Evolutionary conservation across 2,329 filamentous ascomycete genomes (phyloP), one percentile per base, ranked within the genome.

Genomic region (Dothistroma septosporum): DNA sequence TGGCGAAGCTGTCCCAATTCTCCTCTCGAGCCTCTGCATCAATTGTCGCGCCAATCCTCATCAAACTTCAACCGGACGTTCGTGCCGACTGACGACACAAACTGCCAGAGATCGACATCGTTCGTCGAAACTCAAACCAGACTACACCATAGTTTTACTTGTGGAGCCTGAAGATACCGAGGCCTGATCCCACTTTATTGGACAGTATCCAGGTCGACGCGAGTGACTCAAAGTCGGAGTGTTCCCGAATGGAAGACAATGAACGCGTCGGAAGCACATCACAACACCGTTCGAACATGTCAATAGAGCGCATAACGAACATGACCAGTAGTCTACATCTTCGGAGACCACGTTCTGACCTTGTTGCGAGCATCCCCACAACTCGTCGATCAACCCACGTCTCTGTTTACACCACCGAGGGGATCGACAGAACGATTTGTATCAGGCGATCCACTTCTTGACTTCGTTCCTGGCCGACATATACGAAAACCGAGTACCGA

Each of bases 71-170:
- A 19, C 47, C 9, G 47, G 28, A 48, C 47, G n/a, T 24, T 7
- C 14, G 22, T 50, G 21, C 22, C 48, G 48, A 32, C 48, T 50
- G 37, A 44, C 37, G 37, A 44, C 37, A n/a, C 41, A 44, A 44
- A 52, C 48, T 31, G 48, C 48, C 12, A 28, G 24, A 28, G 31
- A 52, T 52, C 48, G n/a, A 16, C 48, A 6, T 48, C 49, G 47
- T 49, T 49, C 47, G 47, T 21, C 47, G 24, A 49, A 49, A 49
- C 47, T 24, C 47, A 24, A 49, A 49, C 47, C 47, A 49, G 24
- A 8, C 47, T 24, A 49, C 47, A 49, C 21, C 11, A 22, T 21
- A 16, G 12, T 31, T 49, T 24, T 24, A 6, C 2, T 14, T 2
- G 5, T 24, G 37, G 47, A 7, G 24, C 21, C 47, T 1, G n/a